These are phyloP conservation scores for Symbiodinium pilosum DNA, from an alignment of 73 alveolate species.

Conservation along the genomic window DNA sequence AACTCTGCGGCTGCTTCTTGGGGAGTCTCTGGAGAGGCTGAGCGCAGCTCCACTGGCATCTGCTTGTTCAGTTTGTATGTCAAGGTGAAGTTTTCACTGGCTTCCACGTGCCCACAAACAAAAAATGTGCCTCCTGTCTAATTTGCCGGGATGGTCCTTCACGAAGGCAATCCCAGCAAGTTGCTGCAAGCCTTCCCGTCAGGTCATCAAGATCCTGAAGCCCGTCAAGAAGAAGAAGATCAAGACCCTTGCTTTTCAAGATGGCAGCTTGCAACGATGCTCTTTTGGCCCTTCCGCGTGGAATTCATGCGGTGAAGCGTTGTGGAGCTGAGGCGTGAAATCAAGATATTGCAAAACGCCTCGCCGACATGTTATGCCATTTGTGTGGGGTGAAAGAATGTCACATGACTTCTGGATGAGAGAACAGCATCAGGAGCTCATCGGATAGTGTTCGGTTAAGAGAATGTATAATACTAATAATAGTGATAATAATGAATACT, in stretches of 20 bases:
- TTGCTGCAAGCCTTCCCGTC: background rate
- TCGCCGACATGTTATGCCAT: slow-evolving; percentile 95
- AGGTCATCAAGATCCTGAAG: slow-evolving; percentile 98
- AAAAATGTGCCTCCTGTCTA: slow-evolving; percentile 91
- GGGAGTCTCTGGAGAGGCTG: no score
- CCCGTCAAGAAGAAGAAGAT: slow-evolving; percentile 99
- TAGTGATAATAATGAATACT: no score
- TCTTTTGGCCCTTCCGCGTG: no score
- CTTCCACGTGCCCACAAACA: slow-evolving; percentile 97
- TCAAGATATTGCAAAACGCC: slow-evolving; percentile 98
- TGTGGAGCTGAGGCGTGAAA: slow-evolving; percentile 96
- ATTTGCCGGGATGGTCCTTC: background rate
- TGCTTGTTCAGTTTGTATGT: background rate
- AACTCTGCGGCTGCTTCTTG: no score
- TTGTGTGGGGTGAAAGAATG: no score
- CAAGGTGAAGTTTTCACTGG: slow-evolving; percentile 98
- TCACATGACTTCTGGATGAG: no score
- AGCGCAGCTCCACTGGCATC: background rate
- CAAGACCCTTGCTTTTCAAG: slow-evolving; percentile 96
- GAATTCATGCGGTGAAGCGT: no score
- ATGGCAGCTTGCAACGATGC: no score
- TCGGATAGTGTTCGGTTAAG: background rate
- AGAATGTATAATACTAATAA: no score
- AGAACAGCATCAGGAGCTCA: background rate
- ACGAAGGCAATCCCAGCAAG: background rate